Evolutionary conservation across 208 protist genomes (phyloP).

Genomic region (Leptomonas seymouri): DNA sequence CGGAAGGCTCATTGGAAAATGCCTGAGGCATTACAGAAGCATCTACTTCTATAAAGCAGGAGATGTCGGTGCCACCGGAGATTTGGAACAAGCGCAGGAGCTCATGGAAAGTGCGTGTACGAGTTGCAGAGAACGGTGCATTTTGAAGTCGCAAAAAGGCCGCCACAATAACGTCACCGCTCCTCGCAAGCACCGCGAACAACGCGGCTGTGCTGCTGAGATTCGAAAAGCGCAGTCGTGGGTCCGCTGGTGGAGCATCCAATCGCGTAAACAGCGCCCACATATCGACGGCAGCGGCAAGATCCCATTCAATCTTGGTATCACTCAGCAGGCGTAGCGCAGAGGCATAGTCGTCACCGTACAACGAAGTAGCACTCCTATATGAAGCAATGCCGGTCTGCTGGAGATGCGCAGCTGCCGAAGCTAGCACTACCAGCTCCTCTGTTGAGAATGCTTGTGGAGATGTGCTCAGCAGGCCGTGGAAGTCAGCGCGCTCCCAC

Average conservation of each 20-base stretch:
- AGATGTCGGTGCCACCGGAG: background rate
- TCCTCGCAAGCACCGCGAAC: slow-evolving; percentile 16
- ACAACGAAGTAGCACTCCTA: background rate
- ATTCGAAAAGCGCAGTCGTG: background rate
- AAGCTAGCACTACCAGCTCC: slow-evolving; percentile 32
- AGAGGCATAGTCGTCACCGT: background rate
- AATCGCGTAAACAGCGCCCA: slow-evolving; percentile 29
- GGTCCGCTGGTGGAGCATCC: background rate
- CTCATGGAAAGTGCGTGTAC: slow-evolving; percentile 14
- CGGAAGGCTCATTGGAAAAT: background rate
- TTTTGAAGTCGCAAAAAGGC: slow-evolving; percentile 18
- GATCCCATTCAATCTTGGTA: slow-evolving; percentile 12
- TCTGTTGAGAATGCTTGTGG: slow-evolving; percentile 27
- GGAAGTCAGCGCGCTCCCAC: slow-evolving; percentile 16
- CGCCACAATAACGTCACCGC: slow-evolving; percentile 19
- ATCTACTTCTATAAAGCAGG: background rate
- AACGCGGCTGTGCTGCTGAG: background rate
- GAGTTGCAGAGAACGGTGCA: slow-evolving; percentile 2
- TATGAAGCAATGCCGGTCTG: background rate
- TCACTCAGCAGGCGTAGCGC: slow-evolving; percentile 14
- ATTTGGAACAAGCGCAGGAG: slow-evolving; percentile 24
- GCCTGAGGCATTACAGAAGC: background rate
- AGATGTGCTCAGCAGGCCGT: slow-evolving; percentile 6
- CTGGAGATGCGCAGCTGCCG: slow-evolving; percentile 15
- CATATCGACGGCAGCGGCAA: slow-evolving; percentile 30